Conservation (phyloP, 306 rosid species). For the Vigna mungo region DNA sequence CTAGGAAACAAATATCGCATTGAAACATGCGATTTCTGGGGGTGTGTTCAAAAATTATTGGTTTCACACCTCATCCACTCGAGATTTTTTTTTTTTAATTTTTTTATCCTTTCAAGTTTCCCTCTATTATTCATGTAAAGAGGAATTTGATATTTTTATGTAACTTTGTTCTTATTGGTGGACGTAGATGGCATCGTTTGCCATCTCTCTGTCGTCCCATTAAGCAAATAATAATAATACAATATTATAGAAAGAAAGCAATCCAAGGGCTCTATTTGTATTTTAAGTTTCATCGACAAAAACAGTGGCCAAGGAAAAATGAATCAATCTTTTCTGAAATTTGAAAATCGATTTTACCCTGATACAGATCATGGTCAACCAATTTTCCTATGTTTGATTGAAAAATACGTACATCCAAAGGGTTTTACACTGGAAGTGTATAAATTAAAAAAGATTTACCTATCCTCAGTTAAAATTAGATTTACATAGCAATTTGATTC, state of each 20-base stretch:
- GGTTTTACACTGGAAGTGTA: not conserved
- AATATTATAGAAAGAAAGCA: no score
- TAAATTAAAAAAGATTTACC: not conserved
- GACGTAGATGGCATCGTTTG: not conserved
- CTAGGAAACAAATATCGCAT: constrained; percentile 37
- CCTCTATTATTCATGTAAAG: not conserved
- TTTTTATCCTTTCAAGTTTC: not conserved
- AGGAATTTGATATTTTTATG: constrained; percentile 9
- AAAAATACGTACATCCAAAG: no score
- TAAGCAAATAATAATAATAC: not conserved
- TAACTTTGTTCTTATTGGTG: constrained; percentile 4
- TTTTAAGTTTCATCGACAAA: no score
- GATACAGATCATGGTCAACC: no score
- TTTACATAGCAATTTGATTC: not conserved
- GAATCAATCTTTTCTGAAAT: no score
- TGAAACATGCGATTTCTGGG: constrained; percentile 30
- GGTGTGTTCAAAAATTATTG: constrained; percentile 23
- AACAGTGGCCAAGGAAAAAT: no score
- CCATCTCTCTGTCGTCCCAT: no score
- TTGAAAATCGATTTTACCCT: no score
- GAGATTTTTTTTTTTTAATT: not conserved
- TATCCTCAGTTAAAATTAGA: not conserved
- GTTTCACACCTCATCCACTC: constrained; percentile 25
- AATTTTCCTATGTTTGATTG: no score
- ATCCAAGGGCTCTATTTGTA: no score